phyloP scores from a whole-genome alignment of 257 asterid species.

The Fraxinus pennsylvanica region DNA sequence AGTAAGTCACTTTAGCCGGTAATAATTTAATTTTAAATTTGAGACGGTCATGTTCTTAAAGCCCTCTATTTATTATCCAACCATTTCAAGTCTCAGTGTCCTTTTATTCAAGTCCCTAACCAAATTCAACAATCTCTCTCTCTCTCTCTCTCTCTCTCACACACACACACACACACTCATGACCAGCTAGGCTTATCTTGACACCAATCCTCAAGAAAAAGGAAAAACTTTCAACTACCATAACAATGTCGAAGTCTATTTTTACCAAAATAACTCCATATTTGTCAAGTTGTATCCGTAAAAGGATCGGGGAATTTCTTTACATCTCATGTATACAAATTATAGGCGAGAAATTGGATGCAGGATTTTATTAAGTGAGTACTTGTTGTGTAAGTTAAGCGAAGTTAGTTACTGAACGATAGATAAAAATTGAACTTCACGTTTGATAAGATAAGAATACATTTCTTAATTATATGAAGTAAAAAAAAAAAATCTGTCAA shows the following conservation, averaged over 20 bases:
- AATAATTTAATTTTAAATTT: too few relatives aligned
- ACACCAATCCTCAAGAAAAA: conserved; percentile 15
- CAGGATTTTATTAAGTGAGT: background rate
- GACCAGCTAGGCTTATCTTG: conserved; percentile 11
- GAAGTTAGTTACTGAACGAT: background rate
- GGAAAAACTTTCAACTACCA: background rate
- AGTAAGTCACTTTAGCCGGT: background rate
- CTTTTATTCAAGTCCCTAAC: background rate
- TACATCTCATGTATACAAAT: background rate
- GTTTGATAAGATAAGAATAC: too few relatives aligned
- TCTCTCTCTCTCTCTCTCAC: too few relatives aligned
- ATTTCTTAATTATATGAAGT: background rate
- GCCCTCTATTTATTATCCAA: background rate
- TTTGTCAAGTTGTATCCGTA: background rate
- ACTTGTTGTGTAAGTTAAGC: background rate
- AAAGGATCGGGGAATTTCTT: background rate
- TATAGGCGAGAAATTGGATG: background rate
- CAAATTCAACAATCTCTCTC: background rate
- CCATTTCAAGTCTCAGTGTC: background rate
- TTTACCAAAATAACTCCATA: too few relatives aligned
- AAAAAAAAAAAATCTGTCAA: background rate
- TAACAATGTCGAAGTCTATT: background rate
- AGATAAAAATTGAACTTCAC: background rate
- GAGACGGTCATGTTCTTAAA: too few relatives aligned
- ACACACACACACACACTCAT: background rate